Percentiles rank a stretch among this genome's conserved stretches.
These are phyloP conservation scores for Magnaporthiopsis poae DNA, from an alignment of 2,329 filamentous ascomycete genomes.

Conservation along the genomic window DNA sequence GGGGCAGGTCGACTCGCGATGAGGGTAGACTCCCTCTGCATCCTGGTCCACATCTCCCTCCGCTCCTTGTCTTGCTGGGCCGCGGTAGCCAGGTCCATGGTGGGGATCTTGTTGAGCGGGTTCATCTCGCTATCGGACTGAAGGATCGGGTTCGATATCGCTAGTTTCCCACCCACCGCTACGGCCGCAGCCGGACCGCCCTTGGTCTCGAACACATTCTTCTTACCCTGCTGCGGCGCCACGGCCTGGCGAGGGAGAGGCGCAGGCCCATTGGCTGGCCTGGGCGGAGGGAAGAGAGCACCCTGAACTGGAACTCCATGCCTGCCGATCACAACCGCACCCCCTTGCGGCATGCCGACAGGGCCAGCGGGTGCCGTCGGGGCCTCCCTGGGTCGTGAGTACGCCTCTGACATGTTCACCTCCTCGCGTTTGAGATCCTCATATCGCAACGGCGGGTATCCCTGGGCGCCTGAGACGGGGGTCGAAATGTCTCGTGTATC, in stretches of 20 bases:
- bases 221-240: slow-evolving; percentile 17
- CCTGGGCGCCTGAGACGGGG: slow-evolving; percentile 24
- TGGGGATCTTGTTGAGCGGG: slow-evolving; percentile 35
- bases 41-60: slow-evolving; percentile 16
- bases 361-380: neutral
- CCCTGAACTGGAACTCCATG: slow-evolving; percentile 31
- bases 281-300: slow-evolving; percentile 33
- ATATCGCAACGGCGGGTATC: slow-evolving; percentile 36
- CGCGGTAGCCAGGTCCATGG: slow-evolving; percentile 40
- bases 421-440: slow-evolving; percentile 38
- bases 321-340: slow-evolving; percentile 22
- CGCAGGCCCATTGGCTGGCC: slow-evolving; percentile 18
- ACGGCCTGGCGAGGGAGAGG: neutral
- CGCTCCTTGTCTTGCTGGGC: slow-evolving; percentile 36
- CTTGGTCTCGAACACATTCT: slow-evolving; percentile 19
- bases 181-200: slow-evolving; percentile 17
- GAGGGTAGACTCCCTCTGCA: slow-evolving; percentile 22
- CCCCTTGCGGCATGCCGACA: neutral
- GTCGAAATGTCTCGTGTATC: slow-evolving; percentile 31
- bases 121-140: slow-evolving; percentile 27
- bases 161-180: slow-evolving; percentile 27
- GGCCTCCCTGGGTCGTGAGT: slow-evolving; percentile 24
- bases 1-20: slow-evolving; percentile 28
- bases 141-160: slow-evolving; percentile 42
- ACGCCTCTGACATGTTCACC: slow-evolving; percentile 26